phyloP scores from a whole-genome alignment of 1,284 basidiomycete species.

The Microbotryum violaceum region DNA sequence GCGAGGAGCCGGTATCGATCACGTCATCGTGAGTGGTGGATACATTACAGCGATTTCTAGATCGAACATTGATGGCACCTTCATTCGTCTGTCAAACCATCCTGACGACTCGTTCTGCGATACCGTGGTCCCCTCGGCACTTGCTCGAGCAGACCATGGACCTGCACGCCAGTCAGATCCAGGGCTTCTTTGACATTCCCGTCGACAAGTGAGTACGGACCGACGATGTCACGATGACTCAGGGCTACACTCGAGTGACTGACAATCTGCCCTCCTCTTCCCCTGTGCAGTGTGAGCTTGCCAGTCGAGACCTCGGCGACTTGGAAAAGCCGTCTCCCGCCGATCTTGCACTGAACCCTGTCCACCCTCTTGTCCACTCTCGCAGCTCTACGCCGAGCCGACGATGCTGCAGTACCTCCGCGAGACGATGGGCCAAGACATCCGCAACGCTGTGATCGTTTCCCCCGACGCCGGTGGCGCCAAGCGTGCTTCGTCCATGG shows the following conservation, averaged over 20 bases:
- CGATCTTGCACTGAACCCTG: neutral
- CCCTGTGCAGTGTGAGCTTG: neutral
- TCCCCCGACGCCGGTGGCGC: slow-evolving; percentile 98
- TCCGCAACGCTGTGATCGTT: slow-evolving; percentile 78
- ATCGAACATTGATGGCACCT: neutral
- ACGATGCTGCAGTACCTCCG: slow-evolving; percentile 93
- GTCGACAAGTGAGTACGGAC: slow-evolving; percentile 83
- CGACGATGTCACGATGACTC: neutral
- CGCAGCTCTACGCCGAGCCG: slow-evolving; percentile 90
- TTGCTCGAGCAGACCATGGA: slow-evolving; percentile 80
- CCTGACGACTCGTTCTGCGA: neutral
- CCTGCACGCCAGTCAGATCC: slow-evolving; percentile 94
- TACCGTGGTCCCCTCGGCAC: slow-evolving; percentile 1
- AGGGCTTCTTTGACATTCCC: slow-evolving; percentile 99
- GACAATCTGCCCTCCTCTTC: neutral
- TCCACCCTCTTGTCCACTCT: neutral
- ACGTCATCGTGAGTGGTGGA: slow-evolving; percentile 84
- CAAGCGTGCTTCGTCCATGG: slow-evolving; percentile 95
- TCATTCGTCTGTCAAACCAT: neutral
- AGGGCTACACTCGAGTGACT: neutral
- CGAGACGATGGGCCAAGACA: slow-evolving; percentile 72
- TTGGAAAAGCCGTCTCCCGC: neutral
- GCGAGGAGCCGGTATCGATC: slow-evolving; percentile 92
- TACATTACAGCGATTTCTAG: too few species aligned
- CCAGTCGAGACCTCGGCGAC: too few species aligned